Conservation (phyloP, 768 basidiomycete species). For the Chalciporus sphaerocephalus region DNA sequence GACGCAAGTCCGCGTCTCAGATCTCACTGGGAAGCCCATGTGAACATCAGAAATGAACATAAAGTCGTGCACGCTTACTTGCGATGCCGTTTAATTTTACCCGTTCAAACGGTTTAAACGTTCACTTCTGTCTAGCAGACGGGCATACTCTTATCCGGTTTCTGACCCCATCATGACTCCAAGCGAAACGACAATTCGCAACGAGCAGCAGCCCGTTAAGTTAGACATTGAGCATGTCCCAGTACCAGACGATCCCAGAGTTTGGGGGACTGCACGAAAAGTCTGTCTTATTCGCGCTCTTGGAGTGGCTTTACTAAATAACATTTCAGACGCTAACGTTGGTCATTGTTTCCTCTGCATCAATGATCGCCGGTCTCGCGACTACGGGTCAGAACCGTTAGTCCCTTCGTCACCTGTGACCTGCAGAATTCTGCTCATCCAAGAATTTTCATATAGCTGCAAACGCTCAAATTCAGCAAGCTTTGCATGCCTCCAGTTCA, state of each 20-base stretch:
- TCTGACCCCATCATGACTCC: too few species aligned
- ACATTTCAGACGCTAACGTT: constrained; percentile 24
- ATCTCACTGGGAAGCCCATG: too few species aligned
- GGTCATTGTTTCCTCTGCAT: constrained; percentile 26
- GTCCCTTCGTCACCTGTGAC: not conserved
- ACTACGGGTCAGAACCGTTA: constrained; percentile 28
- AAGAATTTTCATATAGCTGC: constrained; percentile 45
- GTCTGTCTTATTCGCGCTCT: too few species aligned
- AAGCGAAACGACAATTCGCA: not conserved
- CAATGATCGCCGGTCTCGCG: constrained; percentile 26
- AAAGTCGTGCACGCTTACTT: too few species aligned
- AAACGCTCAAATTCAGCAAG: constrained; percentile 56
- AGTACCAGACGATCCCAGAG: constrained; percentile 60
- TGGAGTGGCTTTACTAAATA: too few species aligned
- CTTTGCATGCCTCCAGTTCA: constrained; percentile 55
- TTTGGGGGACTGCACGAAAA: constrained; percentile 55
- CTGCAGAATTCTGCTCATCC: not conserved
- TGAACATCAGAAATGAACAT: too few species aligned
- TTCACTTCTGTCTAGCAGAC: too few species aligned
- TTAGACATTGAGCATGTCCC: constrained; percentile 35
- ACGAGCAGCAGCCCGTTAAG: not conserved
- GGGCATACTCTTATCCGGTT: too few species aligned
- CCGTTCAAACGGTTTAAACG: too few species aligned
- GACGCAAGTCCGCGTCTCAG: too few species aligned
- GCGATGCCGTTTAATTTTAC: too few species aligned